Conservation (phyloP, 2,329 filamentous ascomycete species). For the Periconia sp. region DNA sequence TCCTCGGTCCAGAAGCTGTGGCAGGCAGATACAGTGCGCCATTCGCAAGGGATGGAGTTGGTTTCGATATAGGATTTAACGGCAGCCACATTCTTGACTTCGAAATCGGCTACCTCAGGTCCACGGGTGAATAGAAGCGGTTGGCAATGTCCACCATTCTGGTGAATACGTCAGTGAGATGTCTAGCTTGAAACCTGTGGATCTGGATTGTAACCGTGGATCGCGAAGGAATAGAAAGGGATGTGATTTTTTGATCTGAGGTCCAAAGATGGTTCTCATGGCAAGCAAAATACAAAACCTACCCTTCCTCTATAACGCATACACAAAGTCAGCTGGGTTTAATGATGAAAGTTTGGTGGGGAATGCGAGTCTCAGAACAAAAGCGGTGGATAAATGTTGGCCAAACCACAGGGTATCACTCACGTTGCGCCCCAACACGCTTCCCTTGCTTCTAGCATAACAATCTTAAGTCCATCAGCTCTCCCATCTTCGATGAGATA, state of each 20-base stretch:
- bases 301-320: slow-evolving; percentile 50
- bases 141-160: slow-evolving; percentile 69
- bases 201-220: too few species aligned
- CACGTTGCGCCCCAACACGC: slow-evolving; percentile 83
- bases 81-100: slow-evolving; percentile 67
- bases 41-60: slow-evolving; percentile 69
- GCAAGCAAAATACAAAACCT: slow-evolving; percentile 33
- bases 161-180: background rate
- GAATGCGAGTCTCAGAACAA: too few species aligned
- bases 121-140: slow-evolving; percentile 65
- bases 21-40: slow-evolving; percentile 63
- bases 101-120: slow-evolving; percentile 69
- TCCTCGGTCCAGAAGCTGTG: slow-evolving; percentile 63
- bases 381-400: background rate
- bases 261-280: too few species aligned
- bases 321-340: too few species aligned
- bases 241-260: too few species aligned
- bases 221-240: too few species aligned
- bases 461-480: slow-evolving; percentile 54
- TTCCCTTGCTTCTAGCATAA: slow-evolving; percentile 77
- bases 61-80: slow-evolving; percentile 60
- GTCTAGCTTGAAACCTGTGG: too few species aligned
- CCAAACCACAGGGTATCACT: background rate
- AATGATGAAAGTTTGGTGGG: too few species aligned
- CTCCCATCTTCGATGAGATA: slow-evolving; percentile 55